Conservation (phyloP, 2,329 filamentous ascomycete species). For the Teratosphaeria viscida region DNA sequence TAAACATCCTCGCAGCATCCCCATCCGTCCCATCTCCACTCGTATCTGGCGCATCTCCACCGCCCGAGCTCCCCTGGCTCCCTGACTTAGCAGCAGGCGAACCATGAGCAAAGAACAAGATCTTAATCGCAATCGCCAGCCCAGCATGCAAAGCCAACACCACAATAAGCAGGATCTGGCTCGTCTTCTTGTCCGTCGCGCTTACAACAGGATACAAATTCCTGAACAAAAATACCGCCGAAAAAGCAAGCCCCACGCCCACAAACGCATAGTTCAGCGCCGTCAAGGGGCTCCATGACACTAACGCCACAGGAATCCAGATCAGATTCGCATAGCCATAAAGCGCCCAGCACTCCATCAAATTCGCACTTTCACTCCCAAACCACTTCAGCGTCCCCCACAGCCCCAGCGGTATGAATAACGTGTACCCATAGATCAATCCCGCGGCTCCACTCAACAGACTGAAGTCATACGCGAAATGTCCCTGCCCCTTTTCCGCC, state of each 20-base stretch:
- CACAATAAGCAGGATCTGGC: conserved; percentile 73
- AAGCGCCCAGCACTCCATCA: conserved; percentile 89
- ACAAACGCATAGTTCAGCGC: conserved; percentile 91
- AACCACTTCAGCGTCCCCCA: conserved; percentile 92
- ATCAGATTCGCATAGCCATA: conserved; percentile 96
- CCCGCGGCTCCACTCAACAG: conserved; percentile 83
- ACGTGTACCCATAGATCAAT: conserved; percentile 88
- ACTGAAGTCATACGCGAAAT: conserved; percentile 86
- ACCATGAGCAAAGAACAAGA: conserved; percentile 75
- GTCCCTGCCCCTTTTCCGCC: conserved; percentile 51
- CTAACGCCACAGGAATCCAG: conserved; percentile 88
- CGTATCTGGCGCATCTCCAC: conserved; percentile 1
- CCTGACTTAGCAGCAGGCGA: conserved; percentile 22
- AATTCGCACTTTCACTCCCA: conserved; percentile 81
- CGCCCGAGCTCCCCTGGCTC: not conserved
- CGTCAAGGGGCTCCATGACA: conserved; percentile 79
- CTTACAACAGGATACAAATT: conserved; percentile 80
- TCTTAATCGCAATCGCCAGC: conserved; percentile 88
- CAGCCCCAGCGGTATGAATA: conserved; percentile 67
- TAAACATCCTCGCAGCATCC: not conserved
- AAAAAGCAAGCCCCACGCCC: conserved; percentile 70
- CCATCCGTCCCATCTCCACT: conserved; percentile 3
- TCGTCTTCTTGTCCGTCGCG: conserved; percentile 84
- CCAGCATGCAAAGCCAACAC: conserved; percentile 80
- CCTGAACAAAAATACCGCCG: conserved; percentile 71